Conservation (phyloP, 169 alveolate species). For the Neospora caninum region DNA sequence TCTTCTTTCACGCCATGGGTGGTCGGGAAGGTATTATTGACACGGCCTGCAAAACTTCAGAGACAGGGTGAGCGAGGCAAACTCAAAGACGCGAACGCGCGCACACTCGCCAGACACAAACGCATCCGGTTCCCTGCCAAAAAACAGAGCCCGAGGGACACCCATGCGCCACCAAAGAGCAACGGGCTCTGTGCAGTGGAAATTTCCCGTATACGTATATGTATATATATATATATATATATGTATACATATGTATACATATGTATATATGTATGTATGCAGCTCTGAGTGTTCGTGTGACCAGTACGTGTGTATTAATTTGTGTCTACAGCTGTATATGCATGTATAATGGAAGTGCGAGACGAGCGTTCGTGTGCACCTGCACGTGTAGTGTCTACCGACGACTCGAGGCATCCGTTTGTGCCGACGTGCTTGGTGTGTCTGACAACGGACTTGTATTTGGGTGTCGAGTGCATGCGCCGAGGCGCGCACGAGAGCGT, state of each 20-base stretch:
- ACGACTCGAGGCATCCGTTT: no score
- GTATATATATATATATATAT: neutral
- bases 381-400: neutral
- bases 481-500: neutral
- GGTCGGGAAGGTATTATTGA: conserved; percentile 99
- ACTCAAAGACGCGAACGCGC: no score
- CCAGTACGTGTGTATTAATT: no score
- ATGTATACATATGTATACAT: neutral
- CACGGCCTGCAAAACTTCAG: conserved; percentile 99
- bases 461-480: no score
- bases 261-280: neutral
- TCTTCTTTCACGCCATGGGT: conserved; percentile 99
- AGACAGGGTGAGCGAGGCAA: conserved; percentile 91
- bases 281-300: neutral
- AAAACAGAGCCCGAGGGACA: no score
- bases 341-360: neutral
- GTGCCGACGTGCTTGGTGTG: no score
- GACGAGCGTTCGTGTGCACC: neutral
- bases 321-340: neutral
- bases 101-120: no score
- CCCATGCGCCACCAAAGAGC: no score
- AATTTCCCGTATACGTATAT: neutral
- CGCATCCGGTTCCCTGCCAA: no score
- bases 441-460: no score
- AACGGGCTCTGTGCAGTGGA: neutral